A percentile compares a stretch with the other conserved stretches of the same genome.
Evolutionary conservation across 306 rosid species (phyloP).

Genomic region (Glycine soja): DNA sequence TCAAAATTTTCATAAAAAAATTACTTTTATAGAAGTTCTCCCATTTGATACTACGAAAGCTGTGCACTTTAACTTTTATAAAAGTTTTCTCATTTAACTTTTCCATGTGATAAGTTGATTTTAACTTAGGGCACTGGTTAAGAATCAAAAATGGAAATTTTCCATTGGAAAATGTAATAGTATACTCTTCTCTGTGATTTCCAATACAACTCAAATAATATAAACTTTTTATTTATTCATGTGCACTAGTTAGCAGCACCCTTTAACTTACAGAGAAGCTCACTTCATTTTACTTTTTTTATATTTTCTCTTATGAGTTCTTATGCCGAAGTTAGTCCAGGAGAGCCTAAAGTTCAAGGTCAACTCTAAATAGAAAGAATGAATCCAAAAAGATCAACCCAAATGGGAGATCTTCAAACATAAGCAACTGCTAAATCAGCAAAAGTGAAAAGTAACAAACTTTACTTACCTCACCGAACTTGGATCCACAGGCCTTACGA

Average conservation of each 20-base stretch:
- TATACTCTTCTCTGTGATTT: no score
- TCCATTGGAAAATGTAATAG: no score
- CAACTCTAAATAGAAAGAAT: not conserved
- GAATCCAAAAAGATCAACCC: not conserved
- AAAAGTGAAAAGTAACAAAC: conserved; percentile 17
- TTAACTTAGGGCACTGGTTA: not conserved
- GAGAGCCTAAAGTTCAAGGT: not conserved
- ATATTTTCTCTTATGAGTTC: not conserved
- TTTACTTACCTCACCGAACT: conserved; percentile 82
- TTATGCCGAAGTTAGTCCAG: not conserved
- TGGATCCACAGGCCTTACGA: conserved; percentile 72
- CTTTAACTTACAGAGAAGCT: not conserved
- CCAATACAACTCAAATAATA: no score
- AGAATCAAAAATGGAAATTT: no score
- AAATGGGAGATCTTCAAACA: conserved; percentile 32
- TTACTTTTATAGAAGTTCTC: not conserved
- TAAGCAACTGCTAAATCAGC: no score
- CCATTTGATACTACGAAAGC: not conserved
- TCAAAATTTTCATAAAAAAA: not conserved
- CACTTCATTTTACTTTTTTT: not conserved
- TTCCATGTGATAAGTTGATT: not conserved
- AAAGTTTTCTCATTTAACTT: not conserved
- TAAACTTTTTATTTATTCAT: no score
- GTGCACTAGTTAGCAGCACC: no score
- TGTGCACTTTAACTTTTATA: not conserved